Base-by-base conservation (phyloP, 208 protist genomes). In the Acanthamoeba sp. region DNA sequence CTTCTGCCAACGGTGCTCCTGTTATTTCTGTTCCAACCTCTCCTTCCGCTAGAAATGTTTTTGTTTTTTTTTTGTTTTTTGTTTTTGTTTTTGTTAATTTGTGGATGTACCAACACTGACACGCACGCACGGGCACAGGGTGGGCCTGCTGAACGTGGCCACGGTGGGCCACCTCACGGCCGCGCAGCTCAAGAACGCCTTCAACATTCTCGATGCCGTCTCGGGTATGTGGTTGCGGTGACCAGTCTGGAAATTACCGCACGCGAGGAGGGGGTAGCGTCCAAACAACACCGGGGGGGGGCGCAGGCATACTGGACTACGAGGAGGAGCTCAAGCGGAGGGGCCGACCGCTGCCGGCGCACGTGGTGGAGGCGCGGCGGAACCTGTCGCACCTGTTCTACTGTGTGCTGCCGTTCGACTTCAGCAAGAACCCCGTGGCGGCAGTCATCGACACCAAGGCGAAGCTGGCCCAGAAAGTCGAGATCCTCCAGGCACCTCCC, bases 401-500 rank as follows among this genome's bases (percentile, higher is more conserved):
- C 42, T 52, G 80, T 29, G 29, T 89, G n/a, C 42, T 89, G 32
- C 80, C 80, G 27, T 89, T 66, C 80, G n/a, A 89, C 80, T 24
- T 82, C 38, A 82, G 22, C 71, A 6, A 9, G 0, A 40, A 50
- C 71, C 2, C n/a, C 40, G 12, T 16, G 2, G 6, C 29, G 9
- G 62, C 6, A 16, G 62, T 82, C 0, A 48, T 82, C 18, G 38
- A 82, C 38, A n/a, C 12, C 20, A 12, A 9, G 36, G 22, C 45
- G 36, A 82, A 50, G 24, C 71, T 82, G 16, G 22, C 7, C 22
- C n/a, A 82, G 22, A 82, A 82, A 20, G 12, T 14, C 71, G 40
- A 82, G 36, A 40, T 82, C 12, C 36, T 82, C 22, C 36, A 40
- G 69, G 69, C n/a, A 40, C 62, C 7, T 71, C 34, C n/a, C 20